Percentiles rank a stretch among this genome's conserved stretches.
Evolutionary conservation across 2,329 filamentous ascomycete genomes (phyloP).

Genomic region (Calonectria hawksworthii): DNA sequence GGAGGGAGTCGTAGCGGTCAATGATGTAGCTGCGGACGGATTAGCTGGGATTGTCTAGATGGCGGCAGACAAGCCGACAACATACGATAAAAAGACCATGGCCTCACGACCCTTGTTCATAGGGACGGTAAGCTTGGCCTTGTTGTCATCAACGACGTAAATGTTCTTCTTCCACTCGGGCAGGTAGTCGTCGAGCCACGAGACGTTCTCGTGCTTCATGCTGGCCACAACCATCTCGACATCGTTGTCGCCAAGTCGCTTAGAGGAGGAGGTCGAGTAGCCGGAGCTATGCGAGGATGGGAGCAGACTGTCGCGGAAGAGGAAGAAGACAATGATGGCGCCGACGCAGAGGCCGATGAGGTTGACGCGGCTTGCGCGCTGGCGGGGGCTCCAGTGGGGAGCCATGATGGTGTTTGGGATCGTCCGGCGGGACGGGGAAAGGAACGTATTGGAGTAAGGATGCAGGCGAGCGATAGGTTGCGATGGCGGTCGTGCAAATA

Average conservation of each 20-base stretch:
- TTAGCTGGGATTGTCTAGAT: slow-evolving; percentile 16
- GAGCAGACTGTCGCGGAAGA: slow-evolving; percentile 43
- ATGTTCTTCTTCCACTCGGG: slow-evolving; percentile 65
- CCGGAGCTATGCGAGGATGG: slow-evolving; percentile 28
- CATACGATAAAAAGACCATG: slow-evolving; percentile 65
- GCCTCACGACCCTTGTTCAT: slow-evolving; percentile 66
- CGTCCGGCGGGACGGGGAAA: slow-evolving; percentile 14
- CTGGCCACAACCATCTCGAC: slow-evolving; percentile 52
- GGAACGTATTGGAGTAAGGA: not conserved
- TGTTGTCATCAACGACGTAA: slow-evolving; percentile 67
- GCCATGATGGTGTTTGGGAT: slow-evolving; percentile 35
- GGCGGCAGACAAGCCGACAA: not conserved
- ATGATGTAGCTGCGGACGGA: slow-evolving; percentile 58
- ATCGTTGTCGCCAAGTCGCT: slow-evolving; percentile 44
- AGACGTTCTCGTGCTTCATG: slow-evolving; percentile 50
- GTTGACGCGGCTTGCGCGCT: slow-evolving; percentile 45
- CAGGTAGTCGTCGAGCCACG: slow-evolving; percentile 59
- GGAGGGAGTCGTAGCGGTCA: slow-evolving; percentile 62
- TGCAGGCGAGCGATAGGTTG: slow-evolving; percentile 3
- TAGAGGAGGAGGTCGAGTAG: slow-evolving; percentile 32
- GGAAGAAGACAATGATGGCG: slow-evolving; percentile 42
- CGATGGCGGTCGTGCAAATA: not conserved
- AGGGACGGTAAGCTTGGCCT: slow-evolving; percentile 62
- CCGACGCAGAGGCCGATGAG: slow-evolving; percentile 42
- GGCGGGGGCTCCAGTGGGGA: slow-evolving; percentile 44